Evolutionary conservation across 768 basidiomycete species (phyloP).

Genomic region (Boletellus emodensis): DNA sequence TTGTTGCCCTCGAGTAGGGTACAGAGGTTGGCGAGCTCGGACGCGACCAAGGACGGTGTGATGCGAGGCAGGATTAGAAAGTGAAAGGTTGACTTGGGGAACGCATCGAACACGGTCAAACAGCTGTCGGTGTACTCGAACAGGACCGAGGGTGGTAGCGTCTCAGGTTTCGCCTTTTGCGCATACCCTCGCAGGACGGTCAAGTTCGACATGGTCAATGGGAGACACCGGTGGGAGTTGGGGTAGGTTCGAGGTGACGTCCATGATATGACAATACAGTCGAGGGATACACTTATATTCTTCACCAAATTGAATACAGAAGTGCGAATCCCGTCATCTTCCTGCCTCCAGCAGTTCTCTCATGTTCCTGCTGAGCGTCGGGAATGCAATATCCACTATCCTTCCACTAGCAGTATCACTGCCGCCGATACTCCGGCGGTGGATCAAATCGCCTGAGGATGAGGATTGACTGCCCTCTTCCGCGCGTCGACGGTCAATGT

Average conservation of each 20-base stretch:
- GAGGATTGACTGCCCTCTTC: conserved; percentile 40
- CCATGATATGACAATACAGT: conserved; percentile 16
- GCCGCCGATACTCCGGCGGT: conserved; percentile 24
- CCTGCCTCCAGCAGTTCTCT: conserved; percentile 54
- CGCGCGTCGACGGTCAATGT: conserved; percentile 76
- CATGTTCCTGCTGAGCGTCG: conserved; percentile 58
- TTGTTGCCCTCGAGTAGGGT: conserved; percentile 54
- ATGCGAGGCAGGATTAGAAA: conserved; percentile 77
- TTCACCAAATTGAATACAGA: conserved; percentile 1
- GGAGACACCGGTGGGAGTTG: background rate
- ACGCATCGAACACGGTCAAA: conserved; percentile 70
- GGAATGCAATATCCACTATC: conserved; percentile 36
- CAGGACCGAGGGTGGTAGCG: conserved; percentile 56
- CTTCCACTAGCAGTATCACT: conserved; percentile 7
- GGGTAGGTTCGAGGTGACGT: background rate
- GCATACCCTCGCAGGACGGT: conserved; percentile 64
- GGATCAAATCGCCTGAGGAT: conserved; percentile 30
- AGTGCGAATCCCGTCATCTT: conserved; percentile 21
- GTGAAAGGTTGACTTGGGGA: conserved; percentile 83
- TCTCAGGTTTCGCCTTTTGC: conserved; percentile 40
- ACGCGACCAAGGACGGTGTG: conserved; percentile 26
- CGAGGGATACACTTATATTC: conserved; percentile 2
- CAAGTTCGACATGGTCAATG: conserved; percentile 35
- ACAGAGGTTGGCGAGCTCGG: conserved; percentile 50
- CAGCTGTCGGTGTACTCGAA: conserved; percentile 52